These are phyloP conservation scores for Geranium incanum DNA, from an alignment of 441 rosid genomes.

Conservation along the genomic window DNA sequence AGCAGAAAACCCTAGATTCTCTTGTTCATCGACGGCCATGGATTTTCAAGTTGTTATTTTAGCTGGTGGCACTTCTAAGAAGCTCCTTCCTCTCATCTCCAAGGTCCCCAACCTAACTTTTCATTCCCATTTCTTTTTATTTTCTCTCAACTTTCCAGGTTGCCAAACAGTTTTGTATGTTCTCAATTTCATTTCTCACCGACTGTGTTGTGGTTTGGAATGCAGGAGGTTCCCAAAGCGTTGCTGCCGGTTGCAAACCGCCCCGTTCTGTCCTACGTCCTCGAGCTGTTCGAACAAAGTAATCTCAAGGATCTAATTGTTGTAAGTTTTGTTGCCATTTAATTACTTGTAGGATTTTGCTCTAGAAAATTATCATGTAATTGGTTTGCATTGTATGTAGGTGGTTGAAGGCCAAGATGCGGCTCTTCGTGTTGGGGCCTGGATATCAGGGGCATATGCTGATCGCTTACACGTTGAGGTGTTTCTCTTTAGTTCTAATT, in stretches of 20 bases:
- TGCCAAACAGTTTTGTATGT: not conserved
- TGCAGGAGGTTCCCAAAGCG: slow-evolving; percentile 84
- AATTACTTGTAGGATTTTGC: not conserved
- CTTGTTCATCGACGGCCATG: slow-evolving; percentile 28
- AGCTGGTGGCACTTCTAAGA: slow-evolving; percentile 72
- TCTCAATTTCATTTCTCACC: not conserved
- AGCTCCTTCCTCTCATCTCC: slow-evolving; percentile 69
- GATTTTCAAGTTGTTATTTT: slow-evolving; percentile 87
- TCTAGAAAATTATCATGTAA: not conserved
- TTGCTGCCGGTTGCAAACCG: slow-evolving; percentile 86
- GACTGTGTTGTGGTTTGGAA: slow-evolving; percentile 9
- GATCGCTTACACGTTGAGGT: slow-evolving; percentile 92
- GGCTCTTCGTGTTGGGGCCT: slow-evolving; percentile 68
- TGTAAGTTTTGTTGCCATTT: slow-evolving; percentile 31
- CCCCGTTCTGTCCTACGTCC: slow-evolving; percentile 69
- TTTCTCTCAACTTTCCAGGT: not conserved
- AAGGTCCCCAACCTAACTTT: slow-evolving; percentile 34
- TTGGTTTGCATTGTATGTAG: slow-evolving; percentile 25
- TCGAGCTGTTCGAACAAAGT: slow-evolving; percentile 68
- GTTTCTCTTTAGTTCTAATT: not conserved
- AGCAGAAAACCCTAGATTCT: not conserved
- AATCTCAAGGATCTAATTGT: slow-evolving; percentile 88
- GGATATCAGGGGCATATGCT: slow-evolving; percentile 78
- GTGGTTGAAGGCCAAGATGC: slow-evolving; percentile 91
- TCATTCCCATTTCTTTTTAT: not conserved